Base-by-base conservation (phyloP, 2,329 filamentous ascomycete genomes). In the Onygena corvina region DNA sequence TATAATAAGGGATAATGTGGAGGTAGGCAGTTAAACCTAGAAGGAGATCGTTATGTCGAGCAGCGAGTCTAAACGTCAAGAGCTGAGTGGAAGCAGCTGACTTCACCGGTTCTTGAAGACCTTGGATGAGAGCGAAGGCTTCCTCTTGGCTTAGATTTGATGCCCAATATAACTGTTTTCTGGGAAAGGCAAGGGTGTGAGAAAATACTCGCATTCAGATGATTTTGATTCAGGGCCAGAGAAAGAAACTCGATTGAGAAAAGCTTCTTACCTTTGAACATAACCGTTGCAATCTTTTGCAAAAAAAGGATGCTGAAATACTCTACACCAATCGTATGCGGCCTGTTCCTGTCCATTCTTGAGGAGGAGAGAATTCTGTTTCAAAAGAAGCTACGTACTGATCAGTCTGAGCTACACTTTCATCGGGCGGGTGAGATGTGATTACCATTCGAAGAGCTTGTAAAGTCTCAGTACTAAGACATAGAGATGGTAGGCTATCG, bases 101-200 rank as follows among this genome's bases (percentile, higher is more conserved):
- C 53, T 74, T 76, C 14, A 73, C 73, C 0, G 65, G 57, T 12
- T 77, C 69, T 0, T 81, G 67, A 74, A 92, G 83, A 1, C 71
- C 63, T 16, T 70, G 65, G 54, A 83, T 81, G 0, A 75, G 63
- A 25, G 76, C 69, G 33, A 70, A 68, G 8, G 81, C 83, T 33
- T 65, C 66, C 3, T 71, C 67, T 12, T 75, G 59, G 49, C 83
- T 74, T 27, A 77, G 74, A 25, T 68, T 72, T 27, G 92, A 66
- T 1, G 80, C 77, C 59, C 83, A 90, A 3, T 83, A 66, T 2
- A 94, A 77, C 4, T 84, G 66, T 60, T 86, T 94, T 50, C 88
- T 88, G n/a, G n/a, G n/a, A n/a, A 54, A 27, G 3, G 20, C 33
- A 25, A 1, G n/a, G 59, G 47, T 18, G n/a, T 40, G 7, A 40